Conservation (phyloP, 73 alveolate species). For the Uronychia setigera region DNA sequence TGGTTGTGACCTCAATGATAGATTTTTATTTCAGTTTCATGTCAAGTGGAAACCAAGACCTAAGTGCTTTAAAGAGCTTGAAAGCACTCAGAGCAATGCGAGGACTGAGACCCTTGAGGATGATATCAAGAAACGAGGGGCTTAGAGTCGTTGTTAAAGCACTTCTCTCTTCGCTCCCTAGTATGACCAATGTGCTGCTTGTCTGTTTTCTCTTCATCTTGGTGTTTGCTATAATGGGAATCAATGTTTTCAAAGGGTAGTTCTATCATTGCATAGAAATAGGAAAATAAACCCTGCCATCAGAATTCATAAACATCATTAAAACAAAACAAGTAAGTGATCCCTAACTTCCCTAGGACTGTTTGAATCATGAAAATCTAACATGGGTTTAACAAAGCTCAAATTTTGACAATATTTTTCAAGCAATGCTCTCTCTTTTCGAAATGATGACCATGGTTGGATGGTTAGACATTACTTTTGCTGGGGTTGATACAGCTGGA, state of each 20-base stretch:
- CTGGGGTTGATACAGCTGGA: constrained; percentile 33
- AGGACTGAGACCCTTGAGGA: constrained; percentile 52
- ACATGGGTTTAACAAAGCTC: no score
- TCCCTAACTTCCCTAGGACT: no score
- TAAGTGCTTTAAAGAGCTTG: constrained; percentile 13
- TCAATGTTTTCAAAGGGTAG: constrained; percentile 34
- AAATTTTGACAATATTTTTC: constrained; percentile 43
- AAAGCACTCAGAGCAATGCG: constrained; percentile 54
- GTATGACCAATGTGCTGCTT: constrained; percentile 34
- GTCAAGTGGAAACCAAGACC: neutral
- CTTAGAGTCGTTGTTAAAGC: constrained; percentile 28
- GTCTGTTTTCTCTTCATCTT: constrained; percentile 28
- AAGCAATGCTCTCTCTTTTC: constrained; percentile 24
- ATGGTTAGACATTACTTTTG: constrained; percentile 39
- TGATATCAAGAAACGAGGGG: constrained; percentile 42
- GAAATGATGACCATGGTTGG: constrained; percentile 52
- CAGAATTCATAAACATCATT: no score
- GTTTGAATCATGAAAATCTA: no score
- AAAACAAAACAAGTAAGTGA: no score
- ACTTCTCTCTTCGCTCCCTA: constrained; percentile 29
- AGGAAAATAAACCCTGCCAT: no score
- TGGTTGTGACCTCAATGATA: constrained; percentile 18
- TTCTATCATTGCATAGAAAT: constrained; percentile 10
- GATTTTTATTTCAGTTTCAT: constrained; percentile 8
- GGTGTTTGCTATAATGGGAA: constrained; percentile 62